Evolutionary conservation across 2,329 filamentous ascomycete genomes (phyloP).

Genomic region (Apiospora rasikravindrae): DNA sequence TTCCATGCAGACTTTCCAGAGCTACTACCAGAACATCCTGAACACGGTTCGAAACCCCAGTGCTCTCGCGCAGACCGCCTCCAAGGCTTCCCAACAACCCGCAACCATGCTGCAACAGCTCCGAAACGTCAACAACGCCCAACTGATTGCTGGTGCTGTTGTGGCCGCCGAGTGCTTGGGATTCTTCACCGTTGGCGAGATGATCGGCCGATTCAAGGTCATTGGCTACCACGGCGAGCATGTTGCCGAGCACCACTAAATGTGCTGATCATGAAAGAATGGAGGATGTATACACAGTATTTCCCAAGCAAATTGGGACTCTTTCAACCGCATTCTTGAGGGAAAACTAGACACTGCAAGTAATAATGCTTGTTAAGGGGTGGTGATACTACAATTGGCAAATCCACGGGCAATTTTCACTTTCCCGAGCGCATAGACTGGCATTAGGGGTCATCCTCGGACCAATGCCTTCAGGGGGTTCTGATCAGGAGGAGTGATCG

Average conservation of each 20-base stretch:
- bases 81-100: conserved; percentile 55
- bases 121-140: conserved; percentile 72
- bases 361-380: conserved; percentile 6
- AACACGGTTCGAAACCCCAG: conserved; percentile 74
- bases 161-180: conserved; percentile 85
- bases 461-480: conserved; percentile 5
- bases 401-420: not conserved
- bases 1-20: conserved; percentile 80
- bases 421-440: conserved; percentile 19
- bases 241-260: conserved; percentile 64
- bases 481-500: conserved; percentile 5
- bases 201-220: conserved; percentile 93
- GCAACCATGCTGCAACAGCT: conserved; percentile 48
- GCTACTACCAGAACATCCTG: conserved; percentile 78
- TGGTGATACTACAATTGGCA: conserved; percentile 10
- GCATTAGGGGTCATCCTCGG: conserved; percentile 14
- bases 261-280: not conserved
- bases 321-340: conserved; percentile 6
- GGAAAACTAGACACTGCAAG: conserved; percentile 18
- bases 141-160: conserved; percentile 76
- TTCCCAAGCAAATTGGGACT: not conserved
- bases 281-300: conserved; percentile 14
- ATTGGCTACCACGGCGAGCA: conserved; percentile 84
- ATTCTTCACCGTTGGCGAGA: conserved; percentile 98
- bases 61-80: conserved; percentile 52